Percentiles rank a stretch among this genome's conserved stretches.
Conservation (phyloP, 768 basidiomycete species). For the Flagelloscypha sp. region DNA sequence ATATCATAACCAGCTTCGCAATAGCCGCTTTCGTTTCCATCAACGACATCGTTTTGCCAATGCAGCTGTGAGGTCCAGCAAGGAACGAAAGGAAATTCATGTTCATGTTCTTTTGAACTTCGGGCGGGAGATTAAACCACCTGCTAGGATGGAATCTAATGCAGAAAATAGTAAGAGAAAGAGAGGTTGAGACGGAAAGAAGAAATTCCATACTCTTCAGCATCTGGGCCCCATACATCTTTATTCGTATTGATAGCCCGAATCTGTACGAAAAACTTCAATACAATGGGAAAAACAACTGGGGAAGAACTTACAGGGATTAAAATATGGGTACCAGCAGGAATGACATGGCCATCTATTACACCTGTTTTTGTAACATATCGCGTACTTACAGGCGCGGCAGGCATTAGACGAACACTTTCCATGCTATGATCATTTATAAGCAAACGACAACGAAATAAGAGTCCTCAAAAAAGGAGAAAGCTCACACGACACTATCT, state of each 20-base stretch:
- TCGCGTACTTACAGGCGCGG: slow-evolving; percentile 31
- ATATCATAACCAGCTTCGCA: slow-evolving; percentile 33
- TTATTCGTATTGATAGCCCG: slow-evolving; percentile 43
- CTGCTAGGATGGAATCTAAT: slow-evolving; percentile 38
- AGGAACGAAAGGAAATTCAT: slow-evolving; percentile 32
- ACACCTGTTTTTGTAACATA: slow-evolving; percentile 28
- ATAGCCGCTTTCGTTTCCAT: slow-evolving; percentile 41
- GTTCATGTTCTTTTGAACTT: slow-evolving; percentile 25
- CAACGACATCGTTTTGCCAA: slow-evolving; percentile 41
- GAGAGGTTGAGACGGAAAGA: no score
- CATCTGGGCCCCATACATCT: slow-evolving; percentile 42
- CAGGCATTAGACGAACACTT: slow-evolving; percentile 31
- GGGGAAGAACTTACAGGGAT: slow-evolving; percentile 21
- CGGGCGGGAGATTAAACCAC: slow-evolving; percentile 36
- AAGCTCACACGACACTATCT: slow-evolving; percentile 32
- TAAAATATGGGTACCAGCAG: slow-evolving; percentile 34
- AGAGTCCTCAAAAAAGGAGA: background rate
- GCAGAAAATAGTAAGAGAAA: background rate
- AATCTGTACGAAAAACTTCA: slow-evolving; percentile 28
- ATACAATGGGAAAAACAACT: slow-evolving; percentile 1
- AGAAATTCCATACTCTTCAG: slow-evolving; percentile 32
- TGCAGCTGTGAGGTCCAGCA: slow-evolving; percentile 37
- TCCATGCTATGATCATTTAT: slow-evolving; percentile 24
- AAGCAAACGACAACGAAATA: slow-evolving; percentile 7
- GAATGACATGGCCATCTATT: slow-evolving; percentile 35